Conservation (phyloP, 2,329 filamentous ascomycete genomes). For the Lasiodiplodia theobromae region DNA sequence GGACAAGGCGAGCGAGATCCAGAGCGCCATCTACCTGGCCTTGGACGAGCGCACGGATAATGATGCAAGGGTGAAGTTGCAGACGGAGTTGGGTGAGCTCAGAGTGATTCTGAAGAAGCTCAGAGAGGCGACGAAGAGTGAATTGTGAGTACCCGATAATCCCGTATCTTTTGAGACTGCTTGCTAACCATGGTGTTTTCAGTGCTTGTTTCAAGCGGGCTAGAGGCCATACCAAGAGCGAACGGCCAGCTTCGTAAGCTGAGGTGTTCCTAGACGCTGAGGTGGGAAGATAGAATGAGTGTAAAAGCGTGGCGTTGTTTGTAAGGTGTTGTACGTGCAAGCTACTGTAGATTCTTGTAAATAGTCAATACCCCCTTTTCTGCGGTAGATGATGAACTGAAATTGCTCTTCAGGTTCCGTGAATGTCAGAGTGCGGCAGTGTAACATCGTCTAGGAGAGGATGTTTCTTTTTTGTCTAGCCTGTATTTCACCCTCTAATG, state of each 20-base stretch:
- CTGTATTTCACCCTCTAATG: too few relatives aligned
- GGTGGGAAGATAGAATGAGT: neutral
- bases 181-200: constrained; percentile 1
- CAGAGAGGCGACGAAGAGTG: constrained; percentile 46
- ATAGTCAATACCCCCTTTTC: constrained; percentile 21
- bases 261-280: neutral
- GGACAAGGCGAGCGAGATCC: constrained; percentile 78
- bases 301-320: neutral
- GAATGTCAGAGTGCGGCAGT: neutral
- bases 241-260: constrained; percentile 16
- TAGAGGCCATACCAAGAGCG: constrained; percentile 27
- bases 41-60: constrained; percentile 90
- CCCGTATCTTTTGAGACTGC: neutral
- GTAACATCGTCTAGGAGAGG: too few relatives aligned
- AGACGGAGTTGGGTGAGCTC: constrained; percentile 90
- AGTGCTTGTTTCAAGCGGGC: constrained; percentile 30
- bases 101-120: constrained; percentile 78
- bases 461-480: too few relatives aligned
- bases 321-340: neutral
- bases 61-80: constrained; percentile 77
- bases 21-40: constrained; percentile 90
- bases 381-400: neutral
- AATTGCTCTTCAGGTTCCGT: neutral
- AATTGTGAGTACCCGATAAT: constrained; percentile 37
- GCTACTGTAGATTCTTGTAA: constrained; percentile 12